These are phyloP conservation scores for Dunaliella sp. DNA, from an alignment of 139 green algal species.

Conservation along the genomic window DNA sequence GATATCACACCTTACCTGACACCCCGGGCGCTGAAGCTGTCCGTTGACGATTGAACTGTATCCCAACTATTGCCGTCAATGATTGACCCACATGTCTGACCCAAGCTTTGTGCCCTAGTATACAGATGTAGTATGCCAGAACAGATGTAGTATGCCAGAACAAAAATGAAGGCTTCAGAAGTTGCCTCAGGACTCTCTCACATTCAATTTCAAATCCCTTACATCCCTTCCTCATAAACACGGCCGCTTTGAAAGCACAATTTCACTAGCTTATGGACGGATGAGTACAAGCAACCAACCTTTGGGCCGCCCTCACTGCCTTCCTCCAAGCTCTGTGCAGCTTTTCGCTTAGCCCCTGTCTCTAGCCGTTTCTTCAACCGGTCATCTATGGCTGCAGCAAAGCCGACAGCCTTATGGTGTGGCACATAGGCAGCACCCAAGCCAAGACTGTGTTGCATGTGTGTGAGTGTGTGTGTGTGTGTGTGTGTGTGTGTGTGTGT, in stretches of 20 bases:
- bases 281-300: not conserved
- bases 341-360: conserved; percentile 9
- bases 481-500: not conserved
- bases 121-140: no score
- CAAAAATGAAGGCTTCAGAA: no score
- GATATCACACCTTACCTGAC: no score
- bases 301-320: not conserved
- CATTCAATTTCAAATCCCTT: not conserved
- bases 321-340: conserved; percentile 6
- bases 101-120: no score
- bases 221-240: not conserved
- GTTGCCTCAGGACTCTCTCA: not conserved
- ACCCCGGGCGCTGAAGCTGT: no score
- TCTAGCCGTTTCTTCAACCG: conserved; percentile 27
- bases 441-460: conserved; percentile 23
- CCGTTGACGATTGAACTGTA: no score
- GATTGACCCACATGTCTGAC: no score
- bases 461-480: not conserved
- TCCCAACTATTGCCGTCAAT: no score
- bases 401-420: conserved; percentile 37
- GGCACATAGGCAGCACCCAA: conserved; percentile 39
- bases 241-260: not conserved
- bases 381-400: conserved; percentile 15
- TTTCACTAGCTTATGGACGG: not conserved
- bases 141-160: no score